Base-by-base conservation (phyloP, 768 basidiomycete species). In the Coprinellus micaceus region DNA sequence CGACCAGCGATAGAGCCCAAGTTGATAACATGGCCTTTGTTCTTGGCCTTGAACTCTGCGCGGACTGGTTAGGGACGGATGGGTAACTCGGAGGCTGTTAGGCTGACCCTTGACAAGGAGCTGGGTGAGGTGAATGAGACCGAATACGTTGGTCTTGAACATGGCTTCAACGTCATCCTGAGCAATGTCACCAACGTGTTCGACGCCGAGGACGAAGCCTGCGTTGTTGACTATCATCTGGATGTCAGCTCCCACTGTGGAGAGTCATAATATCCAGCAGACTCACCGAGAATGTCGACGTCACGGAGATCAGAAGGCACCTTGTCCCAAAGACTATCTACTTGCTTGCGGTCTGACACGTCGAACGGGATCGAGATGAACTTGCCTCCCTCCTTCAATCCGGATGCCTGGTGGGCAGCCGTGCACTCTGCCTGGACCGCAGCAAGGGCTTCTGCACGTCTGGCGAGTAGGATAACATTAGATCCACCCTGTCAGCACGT, bases 1-100 rank as follows among this genome's bases (percentile, higher is more conserved):
- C 80, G 75, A 48, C 90, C 94, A 12, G 97, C 95, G 56, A 99
- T 82, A 11, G 94, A 96, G 7, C 97, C 95, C 49, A 99, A 76
- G 71, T 97, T 96, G 74, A 99, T 98, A 63, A 99, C 77, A 74
- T 95, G 94, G 0, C 93, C 91, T 3, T 83, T 74, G 64, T 87
- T 83, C 67, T 80, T 86, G 53, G 74, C 78, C 68, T 88, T 92
- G 77, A 94, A 92, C 57, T 88, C 90, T 91, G 63, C 5, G 17
- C 29, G 22, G 33, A 44, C 24, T 54, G 21, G 41, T 40, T 15
- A 9, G 19, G 33, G 50, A 30, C 53, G 49, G 36, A 3, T 43
- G 3, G 36, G 11, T 46, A 19, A 19, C 29, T 29, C 36, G 39
- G 12, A 41, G 36, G 13, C 33, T n/a, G 24, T 40, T 49, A 26